Conservation (phyloP, 23 red algal genomes). For the Chondrus crispus region DNA sequence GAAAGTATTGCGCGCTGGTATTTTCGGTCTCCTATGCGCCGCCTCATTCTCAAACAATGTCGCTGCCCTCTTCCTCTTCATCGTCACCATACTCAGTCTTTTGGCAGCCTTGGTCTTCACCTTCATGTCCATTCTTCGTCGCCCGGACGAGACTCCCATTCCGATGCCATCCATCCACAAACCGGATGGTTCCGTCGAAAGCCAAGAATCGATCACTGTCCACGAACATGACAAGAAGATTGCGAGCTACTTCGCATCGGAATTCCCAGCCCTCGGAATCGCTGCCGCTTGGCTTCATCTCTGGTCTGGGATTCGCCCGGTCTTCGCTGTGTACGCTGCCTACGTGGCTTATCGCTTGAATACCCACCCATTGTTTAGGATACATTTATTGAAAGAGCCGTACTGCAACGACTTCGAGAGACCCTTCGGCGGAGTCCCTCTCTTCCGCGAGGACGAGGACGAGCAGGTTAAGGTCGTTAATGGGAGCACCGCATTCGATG, state of each 20-base stretch:
- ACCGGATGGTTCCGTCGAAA: constrained; percentile 10
- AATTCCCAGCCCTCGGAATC: constrained; percentile 13
- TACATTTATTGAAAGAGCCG: constrained; percentile 27
- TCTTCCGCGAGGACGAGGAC: constrained; percentile 20
- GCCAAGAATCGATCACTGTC: constrained; percentile 5
- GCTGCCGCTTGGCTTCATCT: constrained; percentile 36
- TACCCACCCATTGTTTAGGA: constrained; percentile 44
- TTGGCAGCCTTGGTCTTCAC: neutral
- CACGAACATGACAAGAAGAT: constrained; percentile 51
- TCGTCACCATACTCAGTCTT: neutral
- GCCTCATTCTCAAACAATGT: neutral
- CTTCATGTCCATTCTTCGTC: constrained; percentile 24
- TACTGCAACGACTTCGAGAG: neutral
- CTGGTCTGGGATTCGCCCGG: neutral
- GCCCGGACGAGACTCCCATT: constrained; percentile 16
- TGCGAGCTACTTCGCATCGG: constrained; percentile 5
- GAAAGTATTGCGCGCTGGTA: neutral
- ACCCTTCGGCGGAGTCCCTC: constrained; percentile 17
- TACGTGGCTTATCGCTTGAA: constrained; percentile 6
- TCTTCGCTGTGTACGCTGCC: neutral
- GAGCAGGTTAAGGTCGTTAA: constrained; percentile 25
- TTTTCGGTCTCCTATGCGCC: neutral
- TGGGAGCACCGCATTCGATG: constrained; percentile 12
- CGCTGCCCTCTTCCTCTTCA: constrained; percentile 9
- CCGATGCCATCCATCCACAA: constrained; percentile 16